Conservation (phyloP, 306 rosid genomes). For the Malus asiatica region DNA sequence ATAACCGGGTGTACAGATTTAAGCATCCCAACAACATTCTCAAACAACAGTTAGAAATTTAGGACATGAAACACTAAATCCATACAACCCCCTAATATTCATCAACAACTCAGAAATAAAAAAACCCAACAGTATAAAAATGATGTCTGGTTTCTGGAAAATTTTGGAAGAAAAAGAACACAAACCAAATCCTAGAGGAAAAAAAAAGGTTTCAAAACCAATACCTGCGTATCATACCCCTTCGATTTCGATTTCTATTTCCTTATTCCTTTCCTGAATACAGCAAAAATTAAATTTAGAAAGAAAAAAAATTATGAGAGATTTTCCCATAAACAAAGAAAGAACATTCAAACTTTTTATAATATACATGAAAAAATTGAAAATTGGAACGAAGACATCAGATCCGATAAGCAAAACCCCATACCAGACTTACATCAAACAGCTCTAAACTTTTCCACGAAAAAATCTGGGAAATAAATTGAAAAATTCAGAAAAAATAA, state of each 20-base stretch:
- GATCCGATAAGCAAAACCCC: conserved; percentile 28
- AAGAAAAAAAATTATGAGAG: background rate
- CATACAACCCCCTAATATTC: too few relatives aligned
- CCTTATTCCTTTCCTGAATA: background rate
- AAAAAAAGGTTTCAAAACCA: background rate
- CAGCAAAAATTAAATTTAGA: background rate
- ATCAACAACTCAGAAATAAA: background rate
- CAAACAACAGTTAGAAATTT: background rate
- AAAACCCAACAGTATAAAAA: background rate
- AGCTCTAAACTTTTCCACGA: background rate
- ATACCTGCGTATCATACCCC: background rate
- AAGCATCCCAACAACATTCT: background rate
- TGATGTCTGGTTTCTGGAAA: background rate
- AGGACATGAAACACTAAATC: background rate
- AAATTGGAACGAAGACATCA: background rate
- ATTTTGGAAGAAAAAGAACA: background rate
- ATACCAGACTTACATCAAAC: background rate
- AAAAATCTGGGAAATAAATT: background rate
- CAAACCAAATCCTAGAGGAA: background rate
- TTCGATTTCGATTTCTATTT: background rate
- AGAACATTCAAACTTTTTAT: background rate
- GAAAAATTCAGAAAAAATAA: background rate
- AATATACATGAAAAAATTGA: background rate
- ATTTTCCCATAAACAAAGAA: background rate
- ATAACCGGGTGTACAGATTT: background rate